Percentiles rank a stretch among this genome's conserved stretches.
These are phyloP conservation scores for Puccinia horiana DNA, from an alignment of 1,284 basidiomycete species.

Conservation along the genomic window DNA sequence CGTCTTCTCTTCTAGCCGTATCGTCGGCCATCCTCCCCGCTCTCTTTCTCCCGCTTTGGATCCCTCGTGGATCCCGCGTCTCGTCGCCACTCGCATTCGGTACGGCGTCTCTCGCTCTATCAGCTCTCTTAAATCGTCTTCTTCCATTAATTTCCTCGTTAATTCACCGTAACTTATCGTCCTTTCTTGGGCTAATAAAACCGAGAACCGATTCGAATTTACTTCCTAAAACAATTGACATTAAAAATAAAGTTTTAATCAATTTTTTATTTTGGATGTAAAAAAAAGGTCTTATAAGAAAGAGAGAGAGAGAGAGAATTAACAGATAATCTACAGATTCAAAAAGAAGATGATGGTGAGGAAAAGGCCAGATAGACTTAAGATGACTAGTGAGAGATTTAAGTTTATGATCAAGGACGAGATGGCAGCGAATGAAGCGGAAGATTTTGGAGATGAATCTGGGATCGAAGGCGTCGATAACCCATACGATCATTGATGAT, in stretches of 20 bases:
- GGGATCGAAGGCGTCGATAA: slow-evolving; percentile 27
- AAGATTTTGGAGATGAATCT: slow-evolving; percentile 18
- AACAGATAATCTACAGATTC: not conserved
- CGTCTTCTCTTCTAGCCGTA: not conserved
- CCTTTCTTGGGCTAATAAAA: not conserved
- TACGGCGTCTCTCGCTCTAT: slow-evolving; percentile 25
- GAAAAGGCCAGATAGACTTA: slow-evolving; percentile 19
- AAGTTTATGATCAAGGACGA: not conserved
- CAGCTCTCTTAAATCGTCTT: not conserved
- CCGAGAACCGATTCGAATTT: not conserved
- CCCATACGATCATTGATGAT: slow-evolving; percentile 8
- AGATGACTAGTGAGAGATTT: slow-evolving; percentile 25
- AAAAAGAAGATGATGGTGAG: not conserved
- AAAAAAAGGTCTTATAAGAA: not conserved
- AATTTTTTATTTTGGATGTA: too few species aligned
- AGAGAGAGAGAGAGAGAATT: not conserved
- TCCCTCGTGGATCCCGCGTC: not conserved
- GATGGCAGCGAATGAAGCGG: slow-evolving; percentile 16
- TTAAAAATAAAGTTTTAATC: not conserved
- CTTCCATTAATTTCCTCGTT: not conserved
- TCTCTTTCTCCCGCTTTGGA: not conserved
- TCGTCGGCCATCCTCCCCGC: not conserved
- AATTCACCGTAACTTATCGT: slow-evolving; percentile 21
- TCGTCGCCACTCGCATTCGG: slow-evolving; percentile 25
- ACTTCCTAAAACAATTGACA: not conserved